phyloP scores from a whole-genome alignment of 768 basidiomycete species.

The Lactarius vividus region DNA sequence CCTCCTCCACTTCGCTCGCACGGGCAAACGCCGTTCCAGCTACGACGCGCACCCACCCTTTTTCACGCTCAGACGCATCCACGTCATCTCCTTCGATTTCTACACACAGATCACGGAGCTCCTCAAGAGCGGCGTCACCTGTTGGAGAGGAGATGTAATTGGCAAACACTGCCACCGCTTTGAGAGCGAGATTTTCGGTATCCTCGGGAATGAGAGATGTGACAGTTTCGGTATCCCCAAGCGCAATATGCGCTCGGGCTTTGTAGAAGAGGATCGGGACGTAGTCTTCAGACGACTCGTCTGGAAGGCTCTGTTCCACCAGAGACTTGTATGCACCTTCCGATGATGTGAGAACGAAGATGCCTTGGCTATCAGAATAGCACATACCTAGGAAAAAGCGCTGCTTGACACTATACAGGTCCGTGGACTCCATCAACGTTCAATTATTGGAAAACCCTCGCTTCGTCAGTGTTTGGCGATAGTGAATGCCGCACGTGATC shows the following conservation, averaged over 20 bases:
- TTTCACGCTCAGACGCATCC: slow-evolving; percentile 65
- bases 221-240: slow-evolving; percentile 56
- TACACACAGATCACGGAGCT: slow-evolving; percentile 79
- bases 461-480: background rate
- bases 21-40: slow-evolving; percentile 85
- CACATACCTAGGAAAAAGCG: slow-evolving; percentile 69
- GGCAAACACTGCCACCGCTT: slow-evolving; percentile 73
- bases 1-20: slow-evolving; percentile 88
- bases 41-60: slow-evolving; percentile 69
- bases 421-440: slow-evolving; percentile 50
- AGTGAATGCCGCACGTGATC: background rate
- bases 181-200: slow-evolving; percentile 63
- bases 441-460: background rate
- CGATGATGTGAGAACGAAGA: background rate
- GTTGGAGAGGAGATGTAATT: slow-evolving; percentile 49
- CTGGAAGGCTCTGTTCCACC: slow-evolving; percentile 52
- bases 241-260: slow-evolving; percentile 73
- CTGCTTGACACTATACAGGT: slow-evolving; percentile 68
- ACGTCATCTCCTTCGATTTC: slow-evolving; percentile 82
- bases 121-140: slow-evolving; percentile 62
- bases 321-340: slow-evolving; percentile 70
- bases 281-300: slow-evolving; percentile 62
- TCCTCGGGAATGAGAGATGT: slow-evolving; percentile 53
- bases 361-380: background rate
- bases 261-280: slow-evolving; percentile 67